These are phyloP conservation scores for Colletotrichum destructivum DNA, from an alignment of 2,329 filamentous ascomycete genomes.

Conservation along the genomic window DNA sequence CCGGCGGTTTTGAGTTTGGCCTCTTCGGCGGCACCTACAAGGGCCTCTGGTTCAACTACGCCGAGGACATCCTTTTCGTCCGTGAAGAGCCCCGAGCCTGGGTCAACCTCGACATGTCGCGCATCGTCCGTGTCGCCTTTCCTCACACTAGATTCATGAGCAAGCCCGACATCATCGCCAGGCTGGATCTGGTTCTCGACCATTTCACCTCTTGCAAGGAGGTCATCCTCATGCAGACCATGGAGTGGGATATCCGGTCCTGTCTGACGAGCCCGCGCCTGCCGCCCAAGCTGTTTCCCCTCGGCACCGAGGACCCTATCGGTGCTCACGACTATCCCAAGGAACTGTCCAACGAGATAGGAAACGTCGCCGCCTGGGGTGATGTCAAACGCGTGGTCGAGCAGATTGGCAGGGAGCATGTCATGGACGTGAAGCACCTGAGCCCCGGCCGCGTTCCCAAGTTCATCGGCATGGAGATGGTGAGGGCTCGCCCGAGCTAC, in stretches of 20 bases:
- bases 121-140: conserved; percentile 36
- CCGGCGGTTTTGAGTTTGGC: conserved; percentile 41
- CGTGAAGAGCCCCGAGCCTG: conserved; percentile 22
- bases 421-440: conserved; percentile 13
- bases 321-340: conserved; percentile 34
- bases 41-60: conserved; percentile 42
- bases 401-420: conserved; percentile 31
- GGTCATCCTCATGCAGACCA: conserved; percentile 36
- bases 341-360: conserved; percentile 24
- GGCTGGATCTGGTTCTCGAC: conserved; percentile 30
- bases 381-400: conserved; percentile 34
- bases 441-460: conserved; percentile 22
- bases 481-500: conserved; percentile 29
- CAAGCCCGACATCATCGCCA: conserved; percentile 14
- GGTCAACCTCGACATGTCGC: conserved; percentile 37
- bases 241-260: conserved; percentile 32
- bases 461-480: conserved; percentile 37
- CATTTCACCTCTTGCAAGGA: conserved; percentile 36
- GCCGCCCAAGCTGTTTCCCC: conserved; percentile 22
- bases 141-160: conserved; percentile 34
- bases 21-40: conserved; percentile 37
- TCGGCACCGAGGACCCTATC: conserved; percentile 32
- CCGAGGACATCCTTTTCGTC: conserved; percentile 37
- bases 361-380: conserved; percentile 33
- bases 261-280: conserved; percentile 21